Conservation (phyloP, 352 stramenopile genomes). For the Phytophthora pinifolia region DNA sequence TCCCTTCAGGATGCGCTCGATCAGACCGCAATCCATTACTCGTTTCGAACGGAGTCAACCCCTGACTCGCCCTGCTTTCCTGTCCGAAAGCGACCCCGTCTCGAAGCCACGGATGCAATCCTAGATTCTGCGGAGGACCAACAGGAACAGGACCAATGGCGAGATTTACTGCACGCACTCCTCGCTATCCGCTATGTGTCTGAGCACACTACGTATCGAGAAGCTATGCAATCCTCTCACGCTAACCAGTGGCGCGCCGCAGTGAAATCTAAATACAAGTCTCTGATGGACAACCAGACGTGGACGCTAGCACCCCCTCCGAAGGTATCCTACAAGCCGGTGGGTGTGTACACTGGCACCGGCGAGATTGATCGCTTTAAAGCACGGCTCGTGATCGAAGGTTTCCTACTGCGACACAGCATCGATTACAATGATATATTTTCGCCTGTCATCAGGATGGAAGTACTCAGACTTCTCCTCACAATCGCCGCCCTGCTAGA, state of each 20-base stretch:
- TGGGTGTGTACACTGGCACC: constrained; percentile 10
- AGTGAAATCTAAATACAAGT: constrained; percentile 7
- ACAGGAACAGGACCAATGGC: constrained; percentile 1
- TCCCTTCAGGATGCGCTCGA: background rate
- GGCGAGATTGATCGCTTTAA: constrained; percentile 9
- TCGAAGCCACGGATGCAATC: background rate
- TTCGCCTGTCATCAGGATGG: constrained; percentile 4
- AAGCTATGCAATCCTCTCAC: background rate
- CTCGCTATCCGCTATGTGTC: constrained; percentile 10
- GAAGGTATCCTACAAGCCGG: background rate
- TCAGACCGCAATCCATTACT: background rate
- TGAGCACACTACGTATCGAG: constrained; percentile 4
- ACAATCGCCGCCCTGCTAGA: constrained; percentile 9
- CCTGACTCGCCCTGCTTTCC: background rate
- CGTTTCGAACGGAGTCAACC: constrained; percentile 2
- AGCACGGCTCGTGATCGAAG: background rate
- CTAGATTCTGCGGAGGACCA: constrained; percentile 7
- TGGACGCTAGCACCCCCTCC: constrained; percentile 5
- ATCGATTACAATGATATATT: constrained; percentile 5
- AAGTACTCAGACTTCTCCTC: constrained; percentile 6
- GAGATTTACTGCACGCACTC: background rate
- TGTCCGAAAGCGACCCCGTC: background rate
- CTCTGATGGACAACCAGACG: constrained; percentile 3
- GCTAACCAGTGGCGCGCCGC: constrained; percentile 1
- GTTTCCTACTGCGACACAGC: background rate